A percentile compares a stretch with the other conserved stretches of the same genome.
These are phyloP conservation scores for Metschnikowia peoriensis DNA, from an alignment of 805 yeast genomes.

Conservation along the genomic window DNA sequence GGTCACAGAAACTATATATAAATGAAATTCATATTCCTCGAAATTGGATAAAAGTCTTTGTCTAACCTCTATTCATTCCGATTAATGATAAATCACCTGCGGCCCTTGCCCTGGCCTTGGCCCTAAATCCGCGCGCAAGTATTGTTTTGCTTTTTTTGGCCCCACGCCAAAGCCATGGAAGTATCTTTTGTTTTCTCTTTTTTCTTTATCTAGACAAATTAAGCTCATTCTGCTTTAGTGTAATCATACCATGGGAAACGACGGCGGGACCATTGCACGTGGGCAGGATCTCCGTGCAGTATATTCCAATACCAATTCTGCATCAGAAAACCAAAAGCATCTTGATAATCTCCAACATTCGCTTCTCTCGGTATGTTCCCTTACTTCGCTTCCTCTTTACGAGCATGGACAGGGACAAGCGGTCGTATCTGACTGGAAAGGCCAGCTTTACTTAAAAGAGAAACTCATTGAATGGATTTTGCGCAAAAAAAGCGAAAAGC, in stretches of 20 bases:
- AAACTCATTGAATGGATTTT: conserved; percentile 57
- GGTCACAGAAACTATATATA: too few relatives aligned
- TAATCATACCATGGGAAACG: conserved; percentile 38
- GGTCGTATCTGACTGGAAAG: conserved; percentile 67
- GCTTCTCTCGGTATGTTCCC: conserved; percentile 49
- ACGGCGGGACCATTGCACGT: conserved; percentile 71
- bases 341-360: conserved; percentile 21
- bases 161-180: neutral
- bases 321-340: neutral
- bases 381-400: conserved; percentile 42
- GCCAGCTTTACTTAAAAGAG: conserved; percentile 64
- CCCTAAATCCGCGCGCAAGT: too few relatives aligned
- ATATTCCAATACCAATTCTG: conserved; percentile 19
- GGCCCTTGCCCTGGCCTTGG: too few relatives aligned
- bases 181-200: neutral
- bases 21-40: too few relatives aligned
- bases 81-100: too few relatives aligned
- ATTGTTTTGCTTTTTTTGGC: too few relatives aligned
- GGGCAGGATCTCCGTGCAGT: conserved; percentile 48
- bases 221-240: too few relatives aligned
- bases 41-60: too few relatives aligned
- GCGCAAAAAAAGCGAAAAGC: conserved; percentile 28
- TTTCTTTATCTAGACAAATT: neutral
- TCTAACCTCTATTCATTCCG: too few relatives aligned
- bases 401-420: conserved; percentile 32